Evolutionary conservation across 306 rosid species (phyloP).

Genomic region (Dalbergia oliveri): DNA sequence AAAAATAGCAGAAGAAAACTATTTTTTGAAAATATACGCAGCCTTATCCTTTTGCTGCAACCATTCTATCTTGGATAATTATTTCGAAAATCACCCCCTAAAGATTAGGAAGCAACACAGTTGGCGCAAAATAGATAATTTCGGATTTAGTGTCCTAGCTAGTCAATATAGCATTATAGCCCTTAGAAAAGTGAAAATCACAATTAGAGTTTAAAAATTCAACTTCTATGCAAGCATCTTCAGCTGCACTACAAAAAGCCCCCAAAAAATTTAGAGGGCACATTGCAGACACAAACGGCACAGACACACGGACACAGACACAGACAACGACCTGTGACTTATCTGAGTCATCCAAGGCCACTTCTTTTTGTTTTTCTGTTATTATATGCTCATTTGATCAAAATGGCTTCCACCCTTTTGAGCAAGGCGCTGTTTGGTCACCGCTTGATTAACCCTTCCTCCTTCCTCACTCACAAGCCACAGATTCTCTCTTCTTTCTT

Average conservation of each 20-base stretch:
- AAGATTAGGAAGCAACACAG: too few species aligned
- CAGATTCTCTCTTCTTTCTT: constrained; percentile 61
- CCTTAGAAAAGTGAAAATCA: background rate
- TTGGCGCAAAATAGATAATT: too few species aligned
- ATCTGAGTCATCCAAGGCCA: constrained; percentile 3
- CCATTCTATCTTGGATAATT: too few species aligned
- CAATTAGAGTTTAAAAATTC: background rate
- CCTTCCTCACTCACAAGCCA: constrained; percentile 53
- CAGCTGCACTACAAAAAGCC: background rate
- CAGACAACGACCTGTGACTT: background rate
- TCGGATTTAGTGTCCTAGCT: too few species aligned
- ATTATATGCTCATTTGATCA: constrained; percentile 45
- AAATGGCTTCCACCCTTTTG: constrained; percentile 77
- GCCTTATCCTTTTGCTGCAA: too few species aligned
- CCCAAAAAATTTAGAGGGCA: background rate
- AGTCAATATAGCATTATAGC: too few species aligned
- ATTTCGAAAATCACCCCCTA: too few species aligned
- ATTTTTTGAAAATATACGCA: too few species aligned
- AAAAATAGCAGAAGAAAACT: too few species aligned
- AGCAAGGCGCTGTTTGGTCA: constrained; percentile 62
- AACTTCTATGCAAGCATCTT: background rate
- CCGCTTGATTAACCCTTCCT: constrained; percentile 62
- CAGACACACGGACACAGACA: too few species aligned
- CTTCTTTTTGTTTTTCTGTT: background rate
- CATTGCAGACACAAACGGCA: background rate